These are phyloP conservation scores for Leucosporidium creatinivorum DNA, from an alignment of 768 basidiomycete genomes.

Conservation along the genomic window DNA sequence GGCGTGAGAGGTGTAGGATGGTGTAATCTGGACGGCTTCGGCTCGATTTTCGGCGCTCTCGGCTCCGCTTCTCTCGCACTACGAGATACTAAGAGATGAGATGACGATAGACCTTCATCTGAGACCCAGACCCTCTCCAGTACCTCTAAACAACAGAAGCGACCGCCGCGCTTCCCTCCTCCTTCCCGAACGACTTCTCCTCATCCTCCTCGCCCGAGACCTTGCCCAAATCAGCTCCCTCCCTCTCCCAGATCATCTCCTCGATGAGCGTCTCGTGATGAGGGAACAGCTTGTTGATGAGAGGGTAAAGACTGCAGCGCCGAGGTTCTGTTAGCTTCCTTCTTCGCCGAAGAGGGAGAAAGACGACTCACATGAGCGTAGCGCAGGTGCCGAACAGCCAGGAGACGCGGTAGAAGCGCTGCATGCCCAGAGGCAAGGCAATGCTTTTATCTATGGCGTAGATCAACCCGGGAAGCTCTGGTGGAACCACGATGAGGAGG, in stretches of 20 bases:
- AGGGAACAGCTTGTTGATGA: slow-evolving; percentile 8
- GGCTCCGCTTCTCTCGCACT: too few species aligned
- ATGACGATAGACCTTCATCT: too few species aligned
- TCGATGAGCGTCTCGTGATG: slow-evolving; percentile 4
- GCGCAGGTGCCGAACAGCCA: slow-evolving; percentile 5
- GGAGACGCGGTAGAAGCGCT: slow-evolving; percentile 8
- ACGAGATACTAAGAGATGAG: too few species aligned
- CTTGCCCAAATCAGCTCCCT: not conserved
- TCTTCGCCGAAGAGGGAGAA: not conserved
- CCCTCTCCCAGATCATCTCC: not conserved
- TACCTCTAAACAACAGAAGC: too few species aligned
- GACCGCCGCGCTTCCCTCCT: too few species aligned
- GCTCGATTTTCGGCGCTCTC: too few species aligned
- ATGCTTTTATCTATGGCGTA: slow-evolving; percentile 62
- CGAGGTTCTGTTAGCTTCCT: not conserved
- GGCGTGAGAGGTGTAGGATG: too few species aligned
- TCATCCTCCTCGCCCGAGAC: not conserved
- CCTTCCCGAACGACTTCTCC: slow-evolving; percentile 7
- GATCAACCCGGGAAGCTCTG: slow-evolving; percentile 68
- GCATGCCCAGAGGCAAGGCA: slow-evolving; percentile 46
- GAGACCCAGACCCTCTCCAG: too few species aligned
- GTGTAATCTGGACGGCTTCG: too few species aligned
- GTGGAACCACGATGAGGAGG: slow-evolving; percentile 59
- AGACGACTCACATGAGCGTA: not conserved
- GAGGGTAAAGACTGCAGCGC: slow-evolving; percentile 4